Conservation (phyloP, 257 asterid genomes). For the Solanum lignicaule region DNA sequence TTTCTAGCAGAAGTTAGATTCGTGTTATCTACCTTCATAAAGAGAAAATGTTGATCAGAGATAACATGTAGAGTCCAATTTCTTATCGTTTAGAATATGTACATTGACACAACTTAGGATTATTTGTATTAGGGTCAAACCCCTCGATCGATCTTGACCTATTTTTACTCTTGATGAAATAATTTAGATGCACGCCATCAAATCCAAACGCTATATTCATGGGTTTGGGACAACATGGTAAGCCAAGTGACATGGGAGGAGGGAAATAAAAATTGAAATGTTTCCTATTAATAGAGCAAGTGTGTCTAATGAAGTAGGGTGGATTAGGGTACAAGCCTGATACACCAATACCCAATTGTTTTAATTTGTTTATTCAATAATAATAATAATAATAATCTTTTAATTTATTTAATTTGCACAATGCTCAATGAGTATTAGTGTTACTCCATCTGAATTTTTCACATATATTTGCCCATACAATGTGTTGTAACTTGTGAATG, state of each 20-base stretch:
- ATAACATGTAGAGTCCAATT: not conserved
- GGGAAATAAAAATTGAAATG: conserved; percentile 30
- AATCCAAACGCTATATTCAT: not conserved
- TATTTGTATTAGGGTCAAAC: no score
- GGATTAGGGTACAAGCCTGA: conserved; percentile 25
- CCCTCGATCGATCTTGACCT: no score
- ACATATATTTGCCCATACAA: conserved; percentile 15
- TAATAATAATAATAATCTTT: not conserved
- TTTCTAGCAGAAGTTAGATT: not conserved
- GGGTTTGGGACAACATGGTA: conserved; percentile 35
- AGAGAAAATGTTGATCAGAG: not conserved
- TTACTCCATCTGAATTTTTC: conserved; percentile 1
- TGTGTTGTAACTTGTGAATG: not conserved
- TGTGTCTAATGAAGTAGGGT: conserved; percentile 30
- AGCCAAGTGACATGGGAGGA: conserved; percentile 31
- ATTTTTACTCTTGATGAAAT: not conserved
- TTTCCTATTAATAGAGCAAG: conserved; percentile 40
- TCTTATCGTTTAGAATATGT: not conserved
- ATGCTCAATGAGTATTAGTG: conserved; percentile 21
- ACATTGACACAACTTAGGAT: not conserved
- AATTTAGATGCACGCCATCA: not conserved
- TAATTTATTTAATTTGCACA: conserved; percentile 31
- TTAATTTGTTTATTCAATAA: conserved; percentile 1
- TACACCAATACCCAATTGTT: conserved; percentile 26
- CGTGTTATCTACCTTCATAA: not conserved